Percentiles rank a stretch among this genome's conserved stretches.
These are phyloP conservation scores for Leccinum longicurvipes DNA, from an alignment of 768 basidiomycete species.

Conservation along the genomic window DNA sequence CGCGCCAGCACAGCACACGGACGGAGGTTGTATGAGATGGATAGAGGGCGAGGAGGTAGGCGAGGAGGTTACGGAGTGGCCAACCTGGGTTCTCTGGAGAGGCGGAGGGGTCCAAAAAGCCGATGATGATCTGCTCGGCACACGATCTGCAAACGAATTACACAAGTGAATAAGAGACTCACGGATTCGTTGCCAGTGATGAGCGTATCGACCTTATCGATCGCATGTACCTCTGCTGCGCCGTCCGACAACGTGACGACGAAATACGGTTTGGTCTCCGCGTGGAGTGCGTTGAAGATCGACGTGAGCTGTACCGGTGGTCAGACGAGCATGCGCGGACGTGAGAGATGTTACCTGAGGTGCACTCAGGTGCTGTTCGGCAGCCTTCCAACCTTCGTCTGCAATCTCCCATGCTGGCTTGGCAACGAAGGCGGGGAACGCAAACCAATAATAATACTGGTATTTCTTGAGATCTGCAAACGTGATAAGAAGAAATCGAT, in stretches of 20 bases:
- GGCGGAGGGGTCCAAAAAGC: constrained; percentile 85
- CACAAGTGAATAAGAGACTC: constrained; percentile 13
- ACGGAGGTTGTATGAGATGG: constrained; percentile 46
- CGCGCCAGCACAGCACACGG: constrained; percentile 76
- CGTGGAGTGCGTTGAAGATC: constrained; percentile 49
- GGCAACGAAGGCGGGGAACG: constrained; percentile 87
- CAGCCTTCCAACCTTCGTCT: constrained; percentile 55
- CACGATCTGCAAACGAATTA: constrained; percentile 20
- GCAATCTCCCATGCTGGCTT: constrained; percentile 89
- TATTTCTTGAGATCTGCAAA: constrained; percentile 98
- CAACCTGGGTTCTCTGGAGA: constrained; percentile 74
- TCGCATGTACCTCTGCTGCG: constrained; percentile 41
- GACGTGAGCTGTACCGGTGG: constrained; percentile 41
- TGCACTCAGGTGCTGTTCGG: constrained; percentile 41
- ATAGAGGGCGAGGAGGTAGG: constrained; percentile 67
- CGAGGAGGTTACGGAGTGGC: constrained; percentile 90
- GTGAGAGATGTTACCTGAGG: constrained; percentile 36
- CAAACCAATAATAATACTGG: constrained; percentile 97
- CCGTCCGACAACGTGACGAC: constrained; percentile 46
- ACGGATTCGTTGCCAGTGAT: constrained; percentile 48
- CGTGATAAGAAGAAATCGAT: constrained; percentile 83
- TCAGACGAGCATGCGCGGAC: neutral
- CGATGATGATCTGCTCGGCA: constrained; percentile 49
- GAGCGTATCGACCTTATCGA: constrained; percentile 59
- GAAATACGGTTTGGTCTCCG: constrained; percentile 54